Percentiles rank a stretch among this genome's conserved stretches.
Evolutionary conservation across 1,139 yeast genomes (phyloP).

Genomic region (Suhomyces bolitotheri): DNA sequence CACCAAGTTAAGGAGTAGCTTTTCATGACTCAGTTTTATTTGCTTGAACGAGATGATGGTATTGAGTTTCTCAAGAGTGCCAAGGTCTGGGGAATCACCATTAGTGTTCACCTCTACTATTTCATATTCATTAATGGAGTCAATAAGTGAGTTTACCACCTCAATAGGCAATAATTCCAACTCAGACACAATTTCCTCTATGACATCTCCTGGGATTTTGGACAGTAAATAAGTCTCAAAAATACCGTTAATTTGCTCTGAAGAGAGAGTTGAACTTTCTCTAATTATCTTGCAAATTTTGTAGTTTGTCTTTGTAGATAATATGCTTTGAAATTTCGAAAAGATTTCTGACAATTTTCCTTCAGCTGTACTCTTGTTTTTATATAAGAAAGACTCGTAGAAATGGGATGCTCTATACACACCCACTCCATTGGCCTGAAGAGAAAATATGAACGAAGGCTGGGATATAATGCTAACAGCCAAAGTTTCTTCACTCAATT

Average conservation of each 20-base stretch:
- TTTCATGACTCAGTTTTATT: constrained; percentile 30
- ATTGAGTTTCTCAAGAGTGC: constrained; percentile 25
- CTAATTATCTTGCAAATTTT: constrained; percentile 21
- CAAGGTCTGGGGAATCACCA: constrained; percentile 12
- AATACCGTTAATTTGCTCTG: constrained; percentile 21
- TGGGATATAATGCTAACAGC: constrained; percentile 14
- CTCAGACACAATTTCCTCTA: constrained; percentile 21
- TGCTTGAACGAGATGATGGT: constrained; percentile 27
- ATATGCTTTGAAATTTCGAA: constrained; percentile 20
- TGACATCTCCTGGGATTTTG: constrained; percentile 28
- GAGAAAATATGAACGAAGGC: constrained; percentile 17
- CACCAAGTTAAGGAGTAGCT: constrained; percentile 26
- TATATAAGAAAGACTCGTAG: constrained; percentile 28
- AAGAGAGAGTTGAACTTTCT: constrained; percentile 16
- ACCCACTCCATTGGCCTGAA: constrained; percentile 40
- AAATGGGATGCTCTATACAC: constrained; percentile 35
- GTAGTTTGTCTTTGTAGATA: constrained; percentile 32
- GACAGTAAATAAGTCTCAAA: constrained; percentile 25
- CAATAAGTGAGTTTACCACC: constrained; percentile 27
- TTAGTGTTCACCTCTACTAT: constrained; percentile 4
- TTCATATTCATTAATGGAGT: constrained; percentile 16
- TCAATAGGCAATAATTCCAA: constrained; percentile 30
- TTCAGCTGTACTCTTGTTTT: constrained; percentile 15
- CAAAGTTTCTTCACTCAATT: constrained; percentile 55
- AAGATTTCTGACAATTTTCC: constrained; percentile 27